phyloP scores from a whole-genome alignment of 2,329 filamentous ascomycete species.

The Xylariaceae sp. region DNA sequence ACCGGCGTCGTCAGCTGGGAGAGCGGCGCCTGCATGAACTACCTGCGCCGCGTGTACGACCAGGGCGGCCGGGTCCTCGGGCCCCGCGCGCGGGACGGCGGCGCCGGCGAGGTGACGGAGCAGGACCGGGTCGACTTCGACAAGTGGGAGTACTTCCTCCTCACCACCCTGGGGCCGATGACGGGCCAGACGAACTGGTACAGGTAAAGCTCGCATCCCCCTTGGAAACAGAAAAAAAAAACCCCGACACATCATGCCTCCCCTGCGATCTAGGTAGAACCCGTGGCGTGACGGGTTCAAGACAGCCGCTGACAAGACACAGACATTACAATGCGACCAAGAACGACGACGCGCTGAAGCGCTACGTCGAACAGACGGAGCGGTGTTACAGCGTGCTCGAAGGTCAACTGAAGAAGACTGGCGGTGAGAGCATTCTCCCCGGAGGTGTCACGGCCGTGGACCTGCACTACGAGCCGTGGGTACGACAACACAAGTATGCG shows the following conservation, averaged over 20 bases:
- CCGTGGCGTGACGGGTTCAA: no score
- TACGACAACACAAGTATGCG: slow-evolving; percentile 32
- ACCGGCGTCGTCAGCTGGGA: slow-evolving; percentile 34
- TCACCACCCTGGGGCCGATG: slow-evolving; percentile 38
- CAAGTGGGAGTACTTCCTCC: slow-evolving; percentile 40
- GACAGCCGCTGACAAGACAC: neutral
- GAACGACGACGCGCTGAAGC: slow-evolving; percentile 36
- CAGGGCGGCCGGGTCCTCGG: slow-evolving; percentile 30
- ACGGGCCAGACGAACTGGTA: slow-evolving; percentile 37
- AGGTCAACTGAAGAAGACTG: slow-evolving; percentile 33
- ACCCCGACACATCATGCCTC: no score
- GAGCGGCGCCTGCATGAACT: slow-evolving; percentile 34
- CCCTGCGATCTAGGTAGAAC: no score
- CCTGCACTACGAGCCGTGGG: slow-evolving; percentile 38
- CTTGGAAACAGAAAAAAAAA: no score
- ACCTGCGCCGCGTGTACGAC: slow-evolving; percentile 37
- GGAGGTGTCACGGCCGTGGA: slow-evolving; percentile 34
- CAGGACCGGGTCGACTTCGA: slow-evolving; percentile 40
- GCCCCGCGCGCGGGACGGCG: slow-evolving; percentile 17
- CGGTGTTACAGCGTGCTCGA: slow-evolving; percentile 39
- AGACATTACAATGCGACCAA: slow-evolving; percentile 31
- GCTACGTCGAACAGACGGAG: slow-evolving; percentile 35
- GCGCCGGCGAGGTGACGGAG: slow-evolving; percentile 18
- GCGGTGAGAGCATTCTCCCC: slow-evolving; percentile 32
- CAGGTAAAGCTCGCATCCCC: slow-evolving; percentile 11